Evolutionary conservation across 2,329 filamentous ascomycete genomes (phyloP).

Genomic region (Pseudogymnoascus sp.): DNA sequence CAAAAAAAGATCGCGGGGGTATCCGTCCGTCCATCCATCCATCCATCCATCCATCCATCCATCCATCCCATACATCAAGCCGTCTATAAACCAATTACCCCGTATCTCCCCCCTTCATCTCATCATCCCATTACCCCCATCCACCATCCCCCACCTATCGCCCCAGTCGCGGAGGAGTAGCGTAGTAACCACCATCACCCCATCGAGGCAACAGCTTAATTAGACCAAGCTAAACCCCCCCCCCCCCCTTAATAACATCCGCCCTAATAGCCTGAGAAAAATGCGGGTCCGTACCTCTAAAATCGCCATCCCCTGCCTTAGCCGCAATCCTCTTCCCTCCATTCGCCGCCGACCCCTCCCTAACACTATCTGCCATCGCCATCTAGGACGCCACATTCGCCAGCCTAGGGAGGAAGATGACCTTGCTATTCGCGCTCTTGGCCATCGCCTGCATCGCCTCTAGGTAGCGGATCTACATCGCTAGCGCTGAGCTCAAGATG

Average conservation of each 20-base stretch:
- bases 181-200: too few relatives aligned
- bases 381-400: slow-evolving; percentile 53
- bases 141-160: too few relatives aligned
- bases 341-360: slow-evolving; percentile 48
- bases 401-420: slow-evolving; percentile 70
- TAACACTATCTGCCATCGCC: slow-evolving; percentile 40
- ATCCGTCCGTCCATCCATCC: too few relatives aligned
- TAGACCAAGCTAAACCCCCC: slow-evolving; percentile 11
- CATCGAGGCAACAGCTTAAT: neutral
- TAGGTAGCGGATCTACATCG: slow-evolving; percentile 97
- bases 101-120: too few relatives aligned
- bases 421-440: slow-evolving; percentile 81
- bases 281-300: slow-evolving; percentile 46
- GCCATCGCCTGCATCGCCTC: slow-evolving; percentile 99
- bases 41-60: too few relatives aligned
- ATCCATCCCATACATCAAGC: too few relatives aligned
- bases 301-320: slow-evolving; percentile 36
- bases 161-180: too few relatives aligned
- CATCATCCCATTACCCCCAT: too few relatives aligned
- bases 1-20: too few relatives aligned
- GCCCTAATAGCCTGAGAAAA: slow-evolving; percentile 79
- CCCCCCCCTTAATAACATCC: slow-evolving; percentile 57
- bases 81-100: too few relatives aligned
- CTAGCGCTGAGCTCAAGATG: slow-evolving; percentile 81
- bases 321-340: slow-evolving; percentile 31